A percentile compares a stretch with the other conserved stretches of the same genome.
Evolutionary conservation across 257 asterid genomes (phyloP).

Genomic region (Solanum dulcamara): DNA sequence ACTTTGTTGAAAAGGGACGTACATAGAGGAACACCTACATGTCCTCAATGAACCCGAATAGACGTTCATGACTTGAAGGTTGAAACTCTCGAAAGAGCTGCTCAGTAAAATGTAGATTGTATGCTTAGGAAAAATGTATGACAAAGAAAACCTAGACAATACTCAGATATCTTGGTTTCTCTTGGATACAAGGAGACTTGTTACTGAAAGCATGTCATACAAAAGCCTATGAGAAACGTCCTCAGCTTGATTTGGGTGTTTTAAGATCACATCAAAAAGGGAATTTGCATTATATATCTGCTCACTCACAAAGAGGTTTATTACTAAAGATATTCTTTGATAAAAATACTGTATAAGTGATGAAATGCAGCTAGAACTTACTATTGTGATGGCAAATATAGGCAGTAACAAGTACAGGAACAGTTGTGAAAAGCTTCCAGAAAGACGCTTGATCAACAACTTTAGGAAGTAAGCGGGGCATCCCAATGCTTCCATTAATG

Average conservation of each 20-base stretch:
- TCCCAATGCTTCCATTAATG: constrained; percentile 61
- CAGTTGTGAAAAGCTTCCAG: constrained; percentile 81
- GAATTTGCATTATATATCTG: background rate
- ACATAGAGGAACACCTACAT: background rate
- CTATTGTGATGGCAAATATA: constrained; percentile 84
- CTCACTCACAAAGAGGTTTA: background rate
- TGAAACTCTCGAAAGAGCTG: background rate
- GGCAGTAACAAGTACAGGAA: constrained; percentile 80
- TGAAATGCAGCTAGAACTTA: constrained; percentile 2
- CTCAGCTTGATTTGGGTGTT: background rate
- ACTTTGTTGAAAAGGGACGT: background rate
- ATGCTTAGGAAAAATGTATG: background rate
- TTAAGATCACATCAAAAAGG: background rate
- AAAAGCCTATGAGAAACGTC: background rate
- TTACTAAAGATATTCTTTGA: background rate
- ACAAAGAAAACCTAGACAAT: background rate
- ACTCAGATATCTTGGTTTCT: background rate
- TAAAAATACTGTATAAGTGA: background rate
- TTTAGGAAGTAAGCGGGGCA: constrained; percentile 62
- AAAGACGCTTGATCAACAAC: constrained; percentile 72
- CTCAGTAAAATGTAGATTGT: background rate
- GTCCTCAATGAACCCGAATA: background rate
- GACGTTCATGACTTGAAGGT: background rate
- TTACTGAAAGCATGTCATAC: background rate
- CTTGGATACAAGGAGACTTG: background rate